A percentile compares a stretch with the other conserved stretches of the same genome.
Conservation (phyloP, 331 rosid species). For the Malus hybrid region DNA sequence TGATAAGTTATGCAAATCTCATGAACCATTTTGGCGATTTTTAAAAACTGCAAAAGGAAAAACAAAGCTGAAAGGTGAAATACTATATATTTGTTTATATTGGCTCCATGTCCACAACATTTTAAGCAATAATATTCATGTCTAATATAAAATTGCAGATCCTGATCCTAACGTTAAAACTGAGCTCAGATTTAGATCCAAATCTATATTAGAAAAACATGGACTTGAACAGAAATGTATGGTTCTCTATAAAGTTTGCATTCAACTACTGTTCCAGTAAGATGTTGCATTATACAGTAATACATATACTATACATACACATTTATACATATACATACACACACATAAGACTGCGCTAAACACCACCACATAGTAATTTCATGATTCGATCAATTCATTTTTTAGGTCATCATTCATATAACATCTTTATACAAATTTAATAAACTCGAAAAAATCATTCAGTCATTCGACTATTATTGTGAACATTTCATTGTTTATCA, state of each 20-base stretch:
- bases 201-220: slow-evolving; percentile 10
- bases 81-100: slow-evolving; percentile 7
- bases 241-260: not conserved
- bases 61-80: slow-evolving; percentile 23
- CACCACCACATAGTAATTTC: no score
- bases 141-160: not conserved
- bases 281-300: not conserved
- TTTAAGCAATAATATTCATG: not conserved
- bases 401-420: no score
- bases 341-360: no score
- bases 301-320: not conserved
- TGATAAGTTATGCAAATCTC: no score
- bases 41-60: slow-evolving; percentile 24
- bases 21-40: not conserved
- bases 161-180: slow-evolving; percentile 22
- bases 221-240: slow-evolving; percentile 13
- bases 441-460: no score
- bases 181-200: slow-evolving; percentile 42
- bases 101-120: not conserved
- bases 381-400: no score
- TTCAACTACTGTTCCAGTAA: not conserved
- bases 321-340: no score
- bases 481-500: no score
- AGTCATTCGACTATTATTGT: no score
- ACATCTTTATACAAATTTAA: no score